These are phyloP conservation scores for Pyricularia sp. DNA, from an alignment of 2,329 filamentous ascomycete species.

Conservation along the genomic window DNA sequence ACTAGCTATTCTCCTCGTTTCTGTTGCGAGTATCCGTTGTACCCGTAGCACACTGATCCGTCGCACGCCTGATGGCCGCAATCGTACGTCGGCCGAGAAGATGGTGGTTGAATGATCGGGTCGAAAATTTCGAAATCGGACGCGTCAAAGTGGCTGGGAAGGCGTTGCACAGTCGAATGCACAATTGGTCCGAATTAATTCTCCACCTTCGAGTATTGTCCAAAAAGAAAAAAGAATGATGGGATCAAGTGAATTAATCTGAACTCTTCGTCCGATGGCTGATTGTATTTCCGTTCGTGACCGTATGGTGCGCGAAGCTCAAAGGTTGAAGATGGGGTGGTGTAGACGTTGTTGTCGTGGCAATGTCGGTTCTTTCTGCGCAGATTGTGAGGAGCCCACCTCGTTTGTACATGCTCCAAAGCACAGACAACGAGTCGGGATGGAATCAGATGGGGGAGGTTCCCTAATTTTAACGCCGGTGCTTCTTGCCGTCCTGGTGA, in stretches of 20 bases:
- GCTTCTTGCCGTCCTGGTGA: not conserved
- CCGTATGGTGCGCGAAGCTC: not conserved
- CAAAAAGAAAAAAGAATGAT: not conserved
- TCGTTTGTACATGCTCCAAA: not conserved
- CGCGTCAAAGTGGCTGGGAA: not conserved
- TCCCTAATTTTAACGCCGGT: not conserved
- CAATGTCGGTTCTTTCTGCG: not conserved
- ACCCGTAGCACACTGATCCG: not conserved
- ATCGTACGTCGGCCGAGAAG: not conserved
- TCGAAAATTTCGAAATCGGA: not conserved
- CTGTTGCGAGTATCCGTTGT: not conserved
- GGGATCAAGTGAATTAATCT: not conserved
- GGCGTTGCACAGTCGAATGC: not conserved
- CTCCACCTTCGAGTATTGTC: not conserved
- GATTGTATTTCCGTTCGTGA: not conserved
- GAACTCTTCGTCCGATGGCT: not conserved
- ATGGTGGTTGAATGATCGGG: not conserved
- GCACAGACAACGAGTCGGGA: not conserved
- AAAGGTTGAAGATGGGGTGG: not conserved
- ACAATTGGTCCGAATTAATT: not conserved
- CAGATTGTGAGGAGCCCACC: not conserved
- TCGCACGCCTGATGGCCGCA: not conserved
- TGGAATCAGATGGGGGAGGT: not conserved
- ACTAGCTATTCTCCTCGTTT: not conserved
- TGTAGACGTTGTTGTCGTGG: not conserved